Evolutionary conservation across 441 rosid genomes (phyloP).

Genomic region (Arabidopsis lyrata): DNA sequence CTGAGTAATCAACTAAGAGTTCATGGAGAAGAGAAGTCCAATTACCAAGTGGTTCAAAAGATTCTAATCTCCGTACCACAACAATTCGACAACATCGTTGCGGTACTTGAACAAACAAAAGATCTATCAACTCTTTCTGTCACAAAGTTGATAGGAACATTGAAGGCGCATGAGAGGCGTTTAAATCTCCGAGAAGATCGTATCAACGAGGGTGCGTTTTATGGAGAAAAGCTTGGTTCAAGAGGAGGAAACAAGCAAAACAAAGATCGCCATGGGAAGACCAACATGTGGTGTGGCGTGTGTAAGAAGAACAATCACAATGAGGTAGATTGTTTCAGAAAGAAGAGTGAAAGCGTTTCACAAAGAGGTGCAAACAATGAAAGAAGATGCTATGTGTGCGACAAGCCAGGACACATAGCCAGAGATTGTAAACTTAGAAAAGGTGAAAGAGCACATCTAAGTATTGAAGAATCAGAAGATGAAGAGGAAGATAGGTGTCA

Average conservation of each 20-base stretch:
- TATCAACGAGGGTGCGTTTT: not conserved
- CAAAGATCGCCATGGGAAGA: not conserved
- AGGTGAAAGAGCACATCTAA: constrained; percentile 5
- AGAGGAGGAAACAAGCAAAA: not conserved
- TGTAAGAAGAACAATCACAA: not conserved
- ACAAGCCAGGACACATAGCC: not conserved
- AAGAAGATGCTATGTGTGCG: not conserved
- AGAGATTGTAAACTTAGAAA: not conserved
- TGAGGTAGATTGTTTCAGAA: constrained; percentile 1
- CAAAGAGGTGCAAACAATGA: not conserved
- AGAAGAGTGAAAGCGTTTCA: not conserved
- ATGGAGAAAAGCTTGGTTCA: constrained; percentile 2
- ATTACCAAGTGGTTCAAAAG: not conserved
- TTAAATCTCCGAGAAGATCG: not conserved
- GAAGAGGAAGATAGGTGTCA: not conserved
- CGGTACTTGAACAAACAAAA: not conserved
- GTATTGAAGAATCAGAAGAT: constrained; percentile 1
- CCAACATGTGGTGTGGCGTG: constrained; percentile 4
- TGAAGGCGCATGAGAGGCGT: not conserved
- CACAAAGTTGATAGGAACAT: not conserved
- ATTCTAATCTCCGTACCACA: not conserved
- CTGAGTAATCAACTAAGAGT: not conserved
- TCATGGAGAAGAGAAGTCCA: not conserved
- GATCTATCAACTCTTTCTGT: not conserved
- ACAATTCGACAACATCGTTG: not conserved